Percentiles rank a stretch among this genome's conserved stretches.
phyloP scores from a whole-genome alignment of 306 rosid genomes.

The Cucumis cinereus region DNA sequence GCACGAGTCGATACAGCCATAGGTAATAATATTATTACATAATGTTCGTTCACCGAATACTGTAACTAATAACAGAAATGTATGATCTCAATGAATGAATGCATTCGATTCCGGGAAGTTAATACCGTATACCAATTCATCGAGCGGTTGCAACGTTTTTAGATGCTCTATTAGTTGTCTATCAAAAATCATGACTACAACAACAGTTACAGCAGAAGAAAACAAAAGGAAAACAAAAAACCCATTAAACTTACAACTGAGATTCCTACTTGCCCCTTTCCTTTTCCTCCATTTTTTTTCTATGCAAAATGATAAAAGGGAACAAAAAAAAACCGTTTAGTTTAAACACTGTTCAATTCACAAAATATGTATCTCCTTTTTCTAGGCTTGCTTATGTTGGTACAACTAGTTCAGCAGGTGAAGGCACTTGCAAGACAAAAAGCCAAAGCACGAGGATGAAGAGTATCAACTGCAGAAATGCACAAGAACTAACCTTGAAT shows the following conservation, averaged over 20 bases:
- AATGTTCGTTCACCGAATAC: background rate
- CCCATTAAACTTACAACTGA: slow-evolving; percentile 5
- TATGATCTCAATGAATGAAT: background rate
- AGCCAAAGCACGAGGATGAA: slow-evolving; percentile 35
- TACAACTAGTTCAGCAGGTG: slow-evolving; percentile 38
- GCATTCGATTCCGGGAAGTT: background rate
- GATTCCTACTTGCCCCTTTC: background rate
- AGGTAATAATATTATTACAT: background rate
- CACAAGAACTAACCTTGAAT: slow-evolving; percentile 43
- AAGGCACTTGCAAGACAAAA: slow-evolving; percentile 30
- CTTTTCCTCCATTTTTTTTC: background rate
- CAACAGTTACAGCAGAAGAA: slow-evolving; percentile 12
- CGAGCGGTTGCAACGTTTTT: background rate
- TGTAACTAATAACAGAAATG: background rate
- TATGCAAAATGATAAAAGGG: slow-evolving; percentile 2
- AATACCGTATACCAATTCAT: background rate
- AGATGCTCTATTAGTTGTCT: background rate
- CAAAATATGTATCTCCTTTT: slow-evolving; percentile 2
- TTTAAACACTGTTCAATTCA: slow-evolving; percentile 6
- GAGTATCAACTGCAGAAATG: slow-evolving; percentile 39
- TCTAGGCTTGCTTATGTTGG: slow-evolving; percentile 46
- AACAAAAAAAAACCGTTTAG: background rate
- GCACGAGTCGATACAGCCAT: background rate
- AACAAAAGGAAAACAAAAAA: background rate
- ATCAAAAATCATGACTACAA: slow-evolving; percentile 10